Evolutionary conservation across 2,329 filamentous ascomycete genomes (phyloP).

Genomic region (Calonectria hawksworthii): DNA sequence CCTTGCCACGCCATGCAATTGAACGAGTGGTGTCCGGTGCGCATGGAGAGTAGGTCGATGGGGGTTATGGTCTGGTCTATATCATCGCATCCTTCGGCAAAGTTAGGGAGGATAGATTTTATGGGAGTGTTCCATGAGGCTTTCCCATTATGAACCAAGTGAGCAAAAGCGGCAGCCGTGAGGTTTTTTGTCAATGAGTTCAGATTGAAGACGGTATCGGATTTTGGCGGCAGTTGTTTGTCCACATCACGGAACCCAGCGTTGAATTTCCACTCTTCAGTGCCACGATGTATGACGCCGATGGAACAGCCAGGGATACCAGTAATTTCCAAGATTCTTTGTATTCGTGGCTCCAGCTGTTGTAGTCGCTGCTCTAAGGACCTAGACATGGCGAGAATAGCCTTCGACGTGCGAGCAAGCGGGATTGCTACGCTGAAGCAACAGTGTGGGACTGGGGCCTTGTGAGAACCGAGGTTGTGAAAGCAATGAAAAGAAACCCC

Average conservation of each 20-base stretch:
- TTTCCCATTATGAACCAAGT: background rate
- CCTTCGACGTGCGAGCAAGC: too few species aligned
- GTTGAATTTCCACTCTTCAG: conserved; percentile 3
- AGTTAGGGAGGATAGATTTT: background rate
- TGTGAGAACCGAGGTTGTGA: too few species aligned
- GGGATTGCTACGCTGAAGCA: too few species aligned
- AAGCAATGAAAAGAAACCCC: too few species aligned
- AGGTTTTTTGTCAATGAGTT: background rate
- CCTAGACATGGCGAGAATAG: too few species aligned
- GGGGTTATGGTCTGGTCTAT: background rate
- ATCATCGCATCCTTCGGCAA: background rate
- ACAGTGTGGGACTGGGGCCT: too few species aligned
- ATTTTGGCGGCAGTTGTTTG: background rate
- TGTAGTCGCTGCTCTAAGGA: background rate
- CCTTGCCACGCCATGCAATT: conserved; percentile 5
- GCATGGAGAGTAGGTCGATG: conserved; percentile 1
- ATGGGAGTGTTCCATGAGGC: conserved; percentile 5
- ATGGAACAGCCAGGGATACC: conserved; percentile 6
- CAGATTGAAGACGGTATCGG: conserved; percentile 6
- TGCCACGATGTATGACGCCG: background rate
- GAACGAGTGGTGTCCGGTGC: background rate
- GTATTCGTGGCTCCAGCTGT: background rate
- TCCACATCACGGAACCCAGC: background rate
- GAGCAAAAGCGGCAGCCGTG: background rate
- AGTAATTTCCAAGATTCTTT: background rate